Percentiles rank a stretch among this genome's conserved stretches.
Evolutionary conservation across 768 basidiomycete species (phyloP).

Genomic region (Phylloporus scabripes): DNA sequence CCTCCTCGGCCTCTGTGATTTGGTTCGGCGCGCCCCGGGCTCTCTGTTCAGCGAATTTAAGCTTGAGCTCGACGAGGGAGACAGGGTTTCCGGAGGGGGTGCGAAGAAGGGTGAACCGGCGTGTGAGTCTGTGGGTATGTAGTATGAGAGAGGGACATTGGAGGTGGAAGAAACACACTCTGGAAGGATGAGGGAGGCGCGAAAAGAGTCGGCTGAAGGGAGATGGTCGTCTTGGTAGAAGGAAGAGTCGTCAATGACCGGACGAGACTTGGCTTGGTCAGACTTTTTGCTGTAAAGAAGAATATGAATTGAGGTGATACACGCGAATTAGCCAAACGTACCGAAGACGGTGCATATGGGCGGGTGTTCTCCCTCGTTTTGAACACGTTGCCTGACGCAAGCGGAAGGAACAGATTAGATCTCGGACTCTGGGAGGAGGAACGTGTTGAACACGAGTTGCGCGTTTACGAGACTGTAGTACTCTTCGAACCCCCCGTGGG

Average conservation of each 20-base stretch:
- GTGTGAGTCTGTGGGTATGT: slow-evolving; percentile 54
- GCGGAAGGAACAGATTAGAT: slow-evolving; percentile 31
- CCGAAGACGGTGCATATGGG: slow-evolving; percentile 77
- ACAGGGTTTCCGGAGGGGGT: slow-evolving; percentile 61
- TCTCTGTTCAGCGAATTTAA: slow-evolving; percentile 70
- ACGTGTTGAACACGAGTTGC: slow-evolving; percentile 76
- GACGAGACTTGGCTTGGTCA: slow-evolving; percentile 50
- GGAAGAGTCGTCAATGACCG: slow-evolving; percentile 30
- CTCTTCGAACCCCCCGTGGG: not conserved
- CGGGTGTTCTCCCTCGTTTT: slow-evolving; percentile 47
- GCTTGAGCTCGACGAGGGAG: slow-evolving; percentile 57
- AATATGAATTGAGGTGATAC: slow-evolving; percentile 21
- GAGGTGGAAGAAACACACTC: slow-evolving; percentile 50
- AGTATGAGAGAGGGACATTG: slow-evolving; percentile 8
- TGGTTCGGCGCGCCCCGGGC: slow-evolving; percentile 61
- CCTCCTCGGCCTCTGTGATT: slow-evolving; percentile 78
- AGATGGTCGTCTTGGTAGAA: slow-evolving; percentile 39
- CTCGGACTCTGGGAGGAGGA: slow-evolving; percentile 34
- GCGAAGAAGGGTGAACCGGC: slow-evolving; percentile 76
- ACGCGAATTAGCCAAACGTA: slow-evolving; percentile 40
- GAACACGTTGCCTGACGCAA: slow-evolving; percentile 54
- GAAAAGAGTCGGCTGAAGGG: slow-evolving; percentile 70
- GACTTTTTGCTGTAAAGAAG: slow-evolving; percentile 63
- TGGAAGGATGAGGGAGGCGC: slow-evolving; percentile 80
- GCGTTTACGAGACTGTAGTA: slow-evolving; percentile 24